Base-by-base conservation (phyloP, 495 filamentous ascomycete species). In the Penicillium lividum region DNA sequence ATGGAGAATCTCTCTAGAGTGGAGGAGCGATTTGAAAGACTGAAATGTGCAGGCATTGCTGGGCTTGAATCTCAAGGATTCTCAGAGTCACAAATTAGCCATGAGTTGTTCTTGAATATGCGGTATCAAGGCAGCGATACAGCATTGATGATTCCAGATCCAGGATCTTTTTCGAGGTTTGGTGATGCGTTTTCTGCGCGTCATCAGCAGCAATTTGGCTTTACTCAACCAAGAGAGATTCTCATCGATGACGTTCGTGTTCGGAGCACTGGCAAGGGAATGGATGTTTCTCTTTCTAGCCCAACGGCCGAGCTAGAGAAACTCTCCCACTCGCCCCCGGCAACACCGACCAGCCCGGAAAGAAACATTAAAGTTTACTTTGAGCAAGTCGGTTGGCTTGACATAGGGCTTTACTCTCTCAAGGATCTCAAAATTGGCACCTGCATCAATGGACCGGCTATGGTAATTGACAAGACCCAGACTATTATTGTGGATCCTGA, bases 171-270 rank as follows among this genome's bases (percentile, higher is more conserved):
- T 8, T 30, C 42, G 28, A 16, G 8, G 0, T 48, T 38, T 29
- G 89, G 84, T 15, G 82, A 86, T 55, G 90, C 88, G 0, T 97
- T 97, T 60, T 80, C 93, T n/a, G 83, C 83, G 61, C 88, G 92
- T 49, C 92, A 97, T 64, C 83, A 91, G 38, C 92, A 93, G 61
- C 90, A 96, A 67, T 97, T 96, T 70, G 93, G 92, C 3, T 97
- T 97, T 66, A 93, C 90, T 1, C 77, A 94, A 8, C 89, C 91
- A 46, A 79, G 92, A 53, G 89, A 95, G 62, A 91, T 96, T 50
- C 88, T 55, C 13, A 82, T 97, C n/a, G 93, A 97, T 55, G 91
- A 96, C 71, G 86, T 96, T 13, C 84, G 93, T 33, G 91, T 92
- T 7, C 80, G 93, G 49, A 90, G 91, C 25, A 93, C 95, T 31